Evolutionary conservation across 2,329 filamentous ascomycete species (phyloP).

Genomic region (Ceratocystis cubensis): DNA sequence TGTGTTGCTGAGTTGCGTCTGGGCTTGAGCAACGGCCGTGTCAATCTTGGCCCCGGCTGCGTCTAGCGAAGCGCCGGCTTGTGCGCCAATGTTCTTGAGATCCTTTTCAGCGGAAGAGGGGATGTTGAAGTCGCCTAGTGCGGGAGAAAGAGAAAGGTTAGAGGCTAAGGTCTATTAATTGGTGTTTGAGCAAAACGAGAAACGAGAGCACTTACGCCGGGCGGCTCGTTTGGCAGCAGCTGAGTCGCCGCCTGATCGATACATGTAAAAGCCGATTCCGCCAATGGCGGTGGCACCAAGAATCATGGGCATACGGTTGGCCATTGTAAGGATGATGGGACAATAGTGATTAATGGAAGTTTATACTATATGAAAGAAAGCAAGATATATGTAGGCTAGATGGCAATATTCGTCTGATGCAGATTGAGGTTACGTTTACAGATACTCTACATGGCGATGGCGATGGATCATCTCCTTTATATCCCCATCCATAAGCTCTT

Average conservation of each 20-base stretch:
- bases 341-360: neutral
- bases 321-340: constrained; percentile 30
- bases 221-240: constrained; percentile 51
- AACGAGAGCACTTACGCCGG: constrained; percentile 49
- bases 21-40: constrained; percentile 41
- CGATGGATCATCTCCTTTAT: neutral
- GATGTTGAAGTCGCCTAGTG: constrained; percentile 61
- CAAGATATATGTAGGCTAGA: neutral
- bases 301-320: constrained; percentile 35
- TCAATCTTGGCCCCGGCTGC: constrained; percentile 38
- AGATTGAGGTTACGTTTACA: neutral
- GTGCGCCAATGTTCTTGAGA: constrained; percentile 36
- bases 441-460: neutral
- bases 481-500: neutral
- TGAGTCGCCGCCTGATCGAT: constrained; percentile 67
- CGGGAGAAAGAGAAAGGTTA: neutral
- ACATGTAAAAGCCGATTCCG: constrained; percentile 80
- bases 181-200: too few species aligned
- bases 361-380: neutral
- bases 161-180: neutral
- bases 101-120: constrained; percentile 55
- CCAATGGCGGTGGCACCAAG: constrained; percentile 52
- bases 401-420: neutral
- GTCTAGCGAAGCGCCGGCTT: constrained; percentile 55
- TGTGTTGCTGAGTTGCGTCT: constrained; percentile 48